A percentile compares a stretch with the other conserved stretches of the same genome.
phyloP scores from a whole-genome alignment of 176 grass and related monocot species.

The Oryza coarctata region DNA sequence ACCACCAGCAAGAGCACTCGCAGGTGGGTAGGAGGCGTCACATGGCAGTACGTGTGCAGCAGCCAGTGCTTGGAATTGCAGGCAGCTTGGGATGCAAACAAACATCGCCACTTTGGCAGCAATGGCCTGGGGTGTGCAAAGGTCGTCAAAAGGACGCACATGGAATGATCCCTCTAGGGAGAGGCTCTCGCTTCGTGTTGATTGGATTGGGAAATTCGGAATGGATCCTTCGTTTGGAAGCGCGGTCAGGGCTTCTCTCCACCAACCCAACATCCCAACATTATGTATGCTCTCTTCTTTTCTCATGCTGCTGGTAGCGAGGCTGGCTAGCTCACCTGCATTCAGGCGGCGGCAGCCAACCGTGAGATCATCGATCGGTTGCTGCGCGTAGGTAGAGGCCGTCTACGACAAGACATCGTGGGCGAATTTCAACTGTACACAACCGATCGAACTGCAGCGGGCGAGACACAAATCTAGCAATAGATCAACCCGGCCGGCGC shows the following conservation, averaged over 20 bases:
- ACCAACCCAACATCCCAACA: not conserved
- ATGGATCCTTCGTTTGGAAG: constrained; percentile 17
- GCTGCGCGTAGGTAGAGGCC: not conserved
- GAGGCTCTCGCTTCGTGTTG: not conserved
- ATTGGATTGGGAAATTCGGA: not conserved
- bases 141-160: not conserved
- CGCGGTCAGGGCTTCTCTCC: not conserved
- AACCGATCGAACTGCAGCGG: not conserved
- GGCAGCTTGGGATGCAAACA: not conserved
- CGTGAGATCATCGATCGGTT: not conserved
- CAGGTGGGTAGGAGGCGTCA: not conserved
- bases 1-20: not conserved
- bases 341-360: not conserved
- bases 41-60: constrained; percentile 8
- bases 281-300: not conserved
- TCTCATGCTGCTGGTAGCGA: not conserved
- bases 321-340: not conserved
- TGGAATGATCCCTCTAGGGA: not conserved
- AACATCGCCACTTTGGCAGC: too few species aligned
- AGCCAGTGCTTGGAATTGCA: not conserved
- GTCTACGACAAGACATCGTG: not conserved
- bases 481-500: not conserved
- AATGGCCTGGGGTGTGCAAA: not conserved
- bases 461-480: not conserved
- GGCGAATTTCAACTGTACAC: not conserved